A percentile compares a stretch with the other conserved stretches of the same genome.
Evolutionary conservation across 2,329 filamentous ascomycete genomes (phyloP).

Genomic region (Fusarium goolgardi): DNA sequence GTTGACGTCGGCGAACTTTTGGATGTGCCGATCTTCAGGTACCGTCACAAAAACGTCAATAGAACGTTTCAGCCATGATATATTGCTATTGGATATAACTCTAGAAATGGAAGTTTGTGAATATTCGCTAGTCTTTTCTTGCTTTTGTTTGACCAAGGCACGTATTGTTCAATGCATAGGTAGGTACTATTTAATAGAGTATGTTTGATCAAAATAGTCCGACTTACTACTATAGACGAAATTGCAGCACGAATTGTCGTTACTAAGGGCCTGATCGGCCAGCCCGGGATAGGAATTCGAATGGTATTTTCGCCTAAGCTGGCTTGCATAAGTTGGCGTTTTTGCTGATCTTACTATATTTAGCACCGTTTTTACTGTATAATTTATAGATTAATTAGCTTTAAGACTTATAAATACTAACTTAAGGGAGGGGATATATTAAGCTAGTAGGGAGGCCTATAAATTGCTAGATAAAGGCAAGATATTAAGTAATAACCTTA

Average conservation of each 20-base stretch:
- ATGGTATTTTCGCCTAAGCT: too few relatives aligned
- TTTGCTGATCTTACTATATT: too few relatives aligned
- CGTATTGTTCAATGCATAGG: background rate
- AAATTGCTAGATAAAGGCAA: too few relatives aligned
- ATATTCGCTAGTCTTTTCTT: background rate
- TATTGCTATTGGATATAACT: background rate
- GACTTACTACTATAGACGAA: background rate
- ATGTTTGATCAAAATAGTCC: background rate
- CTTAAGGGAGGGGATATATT: too few relatives aligned
- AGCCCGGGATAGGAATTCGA: too few relatives aligned
- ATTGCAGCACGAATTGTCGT: background rate
- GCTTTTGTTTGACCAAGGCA: background rate
- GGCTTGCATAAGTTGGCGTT: too few relatives aligned
- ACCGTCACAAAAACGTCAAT: slow-evolving; percentile 8
- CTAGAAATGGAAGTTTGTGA: background rate
- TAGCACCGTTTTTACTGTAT: too few relatives aligned
- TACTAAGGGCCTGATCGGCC: too few relatives aligned
- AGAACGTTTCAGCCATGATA: background rate
- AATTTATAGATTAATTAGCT: too few relatives aligned
- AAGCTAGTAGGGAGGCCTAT: too few relatives aligned
- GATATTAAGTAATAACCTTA: too few relatives aligned
- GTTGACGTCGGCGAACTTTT: slow-evolving; percentile 23
- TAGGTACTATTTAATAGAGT: background rate
- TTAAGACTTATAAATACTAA: too few relatives aligned
- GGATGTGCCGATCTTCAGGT: slow-evolving; percentile 22